A percentile compares a stretch with the other conserved stretches of the same genome.
phyloP scores from a whole-genome alignment of 2,329 filamentous ascomycete species.

The Cercospora citrullina region DNA sequence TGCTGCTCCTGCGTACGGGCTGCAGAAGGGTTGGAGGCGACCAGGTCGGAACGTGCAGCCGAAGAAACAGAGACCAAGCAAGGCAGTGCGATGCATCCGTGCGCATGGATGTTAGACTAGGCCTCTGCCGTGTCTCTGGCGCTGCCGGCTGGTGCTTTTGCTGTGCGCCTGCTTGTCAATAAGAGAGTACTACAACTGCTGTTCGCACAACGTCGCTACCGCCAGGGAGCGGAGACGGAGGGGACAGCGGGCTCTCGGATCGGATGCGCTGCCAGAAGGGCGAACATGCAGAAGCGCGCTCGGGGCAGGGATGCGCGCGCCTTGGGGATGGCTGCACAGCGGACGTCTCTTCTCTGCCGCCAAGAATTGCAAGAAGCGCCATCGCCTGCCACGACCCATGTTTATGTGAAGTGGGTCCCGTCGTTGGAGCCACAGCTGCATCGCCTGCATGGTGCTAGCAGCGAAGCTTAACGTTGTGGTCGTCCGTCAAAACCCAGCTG shows the following conservation, averaged over 20 bases:
- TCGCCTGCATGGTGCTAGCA: background rate
- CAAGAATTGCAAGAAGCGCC: background rate
- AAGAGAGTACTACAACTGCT: background rate
- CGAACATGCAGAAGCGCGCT: background rate
- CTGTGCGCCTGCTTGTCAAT: background rate
- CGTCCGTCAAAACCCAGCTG: slow-evolving; percentile 3
- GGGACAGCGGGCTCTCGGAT: background rate
- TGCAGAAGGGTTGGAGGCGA: background rate
- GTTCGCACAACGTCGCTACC: background rate
- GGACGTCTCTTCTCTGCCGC: background rate
- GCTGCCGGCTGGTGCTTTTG: background rate
- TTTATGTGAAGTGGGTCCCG: background rate
- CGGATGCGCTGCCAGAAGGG: background rate
- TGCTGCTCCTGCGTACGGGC: background rate
- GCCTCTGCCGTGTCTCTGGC: background rate
- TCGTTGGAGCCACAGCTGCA: background rate
- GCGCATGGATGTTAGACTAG: background rate
- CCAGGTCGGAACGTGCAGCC: slow-evolving; percentile 4
- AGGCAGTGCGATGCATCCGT: background rate
- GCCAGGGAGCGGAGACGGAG: background rate
- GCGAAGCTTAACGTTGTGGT: slow-evolving; percentile 3
- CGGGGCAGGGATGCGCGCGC: background rate
- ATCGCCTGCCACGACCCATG: background rate
- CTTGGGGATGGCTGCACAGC: background rate
- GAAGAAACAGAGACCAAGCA: slow-evolving; percentile 4